A percentile compares a stretch with the other conserved stretches of the same genome.
Evolutionary conservation across 805 yeast species (phyloP).

Genomic region (Tetrapisispora fleetii): DNA sequence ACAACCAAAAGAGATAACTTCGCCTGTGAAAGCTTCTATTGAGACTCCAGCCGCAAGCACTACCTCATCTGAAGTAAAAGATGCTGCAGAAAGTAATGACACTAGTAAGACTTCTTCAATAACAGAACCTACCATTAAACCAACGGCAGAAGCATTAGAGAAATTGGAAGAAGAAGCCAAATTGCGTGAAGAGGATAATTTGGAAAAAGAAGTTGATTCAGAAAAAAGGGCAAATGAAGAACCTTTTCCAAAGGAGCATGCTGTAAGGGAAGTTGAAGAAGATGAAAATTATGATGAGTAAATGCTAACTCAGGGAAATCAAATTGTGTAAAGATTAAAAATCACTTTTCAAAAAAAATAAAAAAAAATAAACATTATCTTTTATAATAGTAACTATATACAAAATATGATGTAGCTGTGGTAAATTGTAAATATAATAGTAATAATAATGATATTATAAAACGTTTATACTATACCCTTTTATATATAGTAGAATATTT

Average conservation of each 20-base stretch:
- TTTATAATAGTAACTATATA: neutral
- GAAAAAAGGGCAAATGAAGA: neutral
- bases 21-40: no score
- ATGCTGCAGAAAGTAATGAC: neutral
- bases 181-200: slow-evolving; percentile 29
- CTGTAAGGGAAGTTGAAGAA: slow-evolving; percentile 34
- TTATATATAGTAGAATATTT: neutral
- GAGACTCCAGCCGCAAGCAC: neutral
- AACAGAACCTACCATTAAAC: slow-evolving; percentile 21
- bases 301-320: neutral
- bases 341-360: neutral
- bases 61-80: neutral
- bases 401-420: neutral
- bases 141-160: slow-evolving; percentile 32
- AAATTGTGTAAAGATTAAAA: neutral
- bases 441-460: neutral
- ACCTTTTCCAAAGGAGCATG: slow-evolving; percentile 15
- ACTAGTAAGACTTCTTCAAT: neutral
- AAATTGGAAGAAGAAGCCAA: slow-evolving; percentile 33
- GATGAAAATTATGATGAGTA: slow-evolving; percentile 39
- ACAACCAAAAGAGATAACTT: no score
- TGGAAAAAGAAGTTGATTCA: slow-evolving; percentile 15
- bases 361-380: neutral
- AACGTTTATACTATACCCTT: neutral
- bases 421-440: neutral